A percentile compares a stretch with the other conserved stretches of the same genome.
These are phyloP conservation scores for Tulasnella sp. DNA, from an alignment of 768 basidiomycete species.

Conservation along the genomic window DNA sequence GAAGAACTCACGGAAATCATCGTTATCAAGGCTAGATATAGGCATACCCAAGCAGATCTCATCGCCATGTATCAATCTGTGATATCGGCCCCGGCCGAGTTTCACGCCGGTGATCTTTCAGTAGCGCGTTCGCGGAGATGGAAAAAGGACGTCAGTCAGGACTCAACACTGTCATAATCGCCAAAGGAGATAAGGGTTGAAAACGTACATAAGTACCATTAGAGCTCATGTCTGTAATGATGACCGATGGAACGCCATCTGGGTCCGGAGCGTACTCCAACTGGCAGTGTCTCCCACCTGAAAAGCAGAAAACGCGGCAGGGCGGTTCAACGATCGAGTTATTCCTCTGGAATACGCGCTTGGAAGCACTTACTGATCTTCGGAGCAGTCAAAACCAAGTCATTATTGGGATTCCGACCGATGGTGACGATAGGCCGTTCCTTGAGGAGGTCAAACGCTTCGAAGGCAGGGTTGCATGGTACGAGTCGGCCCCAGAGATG, in stretches of 20 bases:
- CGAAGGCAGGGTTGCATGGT: conserved; percentile 43
- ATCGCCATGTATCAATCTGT: conserved; percentile 63
- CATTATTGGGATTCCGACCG: conserved; percentile 42
- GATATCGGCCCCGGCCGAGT: conserved; percentile 44
- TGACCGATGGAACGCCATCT: conserved; percentile 32
- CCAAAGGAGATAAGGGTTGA: not conserved
- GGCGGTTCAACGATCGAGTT: not conserved
- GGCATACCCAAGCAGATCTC: conserved; percentile 73
- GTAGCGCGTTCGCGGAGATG: not conserved
- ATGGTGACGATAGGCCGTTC: conserved; percentile 38
- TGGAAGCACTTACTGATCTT: conserved; percentile 57
- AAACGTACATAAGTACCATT: conserved; percentile 53
- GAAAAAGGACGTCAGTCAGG: not conserved
- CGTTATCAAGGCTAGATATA: conserved; percentile 36
- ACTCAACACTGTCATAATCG: not conserved
- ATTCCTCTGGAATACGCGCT: not conserved
- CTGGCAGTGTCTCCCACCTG: conserved; percentile 48
- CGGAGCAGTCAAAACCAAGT: conserved; percentile 53
- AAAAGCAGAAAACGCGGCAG: not conserved
- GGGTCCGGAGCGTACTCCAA: conserved; percentile 51
- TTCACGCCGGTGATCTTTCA: conserved; percentile 54
- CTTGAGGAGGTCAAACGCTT: conserved; percentile 53
- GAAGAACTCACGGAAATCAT: conserved; percentile 59
- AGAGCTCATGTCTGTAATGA: conserved; percentile 47
- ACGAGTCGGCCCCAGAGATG: conserved; percentile 63